Percentiles rank a stretch among this genome's conserved stretches.
phyloP scores from a whole-genome alignment of 2,329 filamentous ascomycete genomes.

The Botryotinia convoluta region DNA sequence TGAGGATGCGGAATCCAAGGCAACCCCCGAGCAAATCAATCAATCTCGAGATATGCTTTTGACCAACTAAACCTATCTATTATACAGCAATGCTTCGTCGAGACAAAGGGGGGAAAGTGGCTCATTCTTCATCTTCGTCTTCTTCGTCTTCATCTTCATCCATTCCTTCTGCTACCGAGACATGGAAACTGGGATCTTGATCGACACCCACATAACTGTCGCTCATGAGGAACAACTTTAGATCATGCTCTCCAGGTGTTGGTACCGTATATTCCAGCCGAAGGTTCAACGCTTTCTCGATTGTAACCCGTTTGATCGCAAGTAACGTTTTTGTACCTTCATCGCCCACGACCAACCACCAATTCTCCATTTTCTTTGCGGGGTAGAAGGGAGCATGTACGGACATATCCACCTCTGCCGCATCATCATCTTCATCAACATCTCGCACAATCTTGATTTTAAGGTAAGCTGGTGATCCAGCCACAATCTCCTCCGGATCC shows the following conservation, averaged over 20 bases:
- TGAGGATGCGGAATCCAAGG: constrained; percentile 25
- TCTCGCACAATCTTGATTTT: constrained; percentile 84
- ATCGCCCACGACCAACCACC: constrained; percentile 96
- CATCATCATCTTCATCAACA: constrained; percentile 66
- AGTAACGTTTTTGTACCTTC: constrained; percentile 83
- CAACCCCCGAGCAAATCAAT: constrained; percentile 23
- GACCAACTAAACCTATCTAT: constrained; percentile 35
- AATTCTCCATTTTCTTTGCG: constrained; percentile 88
- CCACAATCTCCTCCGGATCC: constrained; percentile 74
- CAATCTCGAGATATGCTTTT: constrained; percentile 25
- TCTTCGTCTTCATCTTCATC: constrained; percentile 86
- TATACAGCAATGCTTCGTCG: constrained; percentile 35
- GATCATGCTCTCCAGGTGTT: constrained; percentile 75
- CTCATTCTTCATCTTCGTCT: constrained; percentile 27
- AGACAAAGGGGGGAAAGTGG: constrained; percentile 24
- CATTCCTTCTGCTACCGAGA: constrained; percentile 87
- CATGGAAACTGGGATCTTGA: constrained; percentile 85
- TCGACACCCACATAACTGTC: constrained; percentile 97
- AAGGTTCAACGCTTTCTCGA: constrained; percentile 73
- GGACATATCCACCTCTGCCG: constrained; percentile 69
- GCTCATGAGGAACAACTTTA: constrained; percentile 94
- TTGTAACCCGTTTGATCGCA: constrained; percentile 91
- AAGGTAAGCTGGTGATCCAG: constrained; percentile 78
- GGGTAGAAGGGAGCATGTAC: constrained; percentile 98
- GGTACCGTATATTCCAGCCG: constrained; percentile 87